A percentile compares a stretch with the other conserved stretches of the same genome.
phyloP scores from a whole-genome alignment of 2,329 filamentous ascomycete genomes.

The Cladophialophora psammophila region DNA sequence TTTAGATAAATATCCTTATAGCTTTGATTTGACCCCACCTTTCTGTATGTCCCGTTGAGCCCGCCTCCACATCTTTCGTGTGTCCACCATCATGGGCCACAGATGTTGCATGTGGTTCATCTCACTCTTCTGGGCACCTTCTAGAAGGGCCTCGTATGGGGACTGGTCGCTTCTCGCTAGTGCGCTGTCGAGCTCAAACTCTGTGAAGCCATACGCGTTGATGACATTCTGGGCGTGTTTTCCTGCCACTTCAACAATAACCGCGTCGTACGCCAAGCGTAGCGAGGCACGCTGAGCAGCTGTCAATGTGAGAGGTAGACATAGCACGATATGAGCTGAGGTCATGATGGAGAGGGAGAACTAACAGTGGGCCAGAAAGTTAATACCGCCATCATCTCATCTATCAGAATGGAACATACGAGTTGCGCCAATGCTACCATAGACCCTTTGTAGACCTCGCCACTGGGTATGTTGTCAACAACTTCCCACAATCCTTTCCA shows the following conservation, averaged over 20 bases:
- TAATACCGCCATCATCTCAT: conserved; percentile 26
- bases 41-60: neutral
- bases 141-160: conserved; percentile 41
- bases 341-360: conserved; percentile 39
- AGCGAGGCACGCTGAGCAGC: neutral
- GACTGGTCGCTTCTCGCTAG: conserved; percentile 38
- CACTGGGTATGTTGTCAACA: conserved; percentile 23
- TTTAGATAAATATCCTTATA: neutral
- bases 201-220: conserved; percentile 41
- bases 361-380: conserved; percentile 30
- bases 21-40: neutral
- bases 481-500: conserved; percentile 40
- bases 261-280: conserved; percentile 31
- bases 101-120: conserved; percentile 40
- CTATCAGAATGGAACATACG: neutral
- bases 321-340: conserved; percentile 14
- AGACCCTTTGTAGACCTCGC: conserved; percentile 14
- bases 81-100: conserved; percentile 39
- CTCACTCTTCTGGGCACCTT: conserved; percentile 40
- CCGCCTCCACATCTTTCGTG: conserved; percentile 35
- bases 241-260: conserved; percentile 35
- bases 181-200: conserved; percentile 42
- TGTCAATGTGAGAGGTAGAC: conserved; percentile 24
- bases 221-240: conserved; percentile 37
- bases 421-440: neutral